Percentiles rank a stretch among this genome's conserved stretches.
These are phyloP conservation scores for Linderina pennispora DNA, from an alignment of 192 early-diverging fungal species.

Conservation along the genomic window DNA sequence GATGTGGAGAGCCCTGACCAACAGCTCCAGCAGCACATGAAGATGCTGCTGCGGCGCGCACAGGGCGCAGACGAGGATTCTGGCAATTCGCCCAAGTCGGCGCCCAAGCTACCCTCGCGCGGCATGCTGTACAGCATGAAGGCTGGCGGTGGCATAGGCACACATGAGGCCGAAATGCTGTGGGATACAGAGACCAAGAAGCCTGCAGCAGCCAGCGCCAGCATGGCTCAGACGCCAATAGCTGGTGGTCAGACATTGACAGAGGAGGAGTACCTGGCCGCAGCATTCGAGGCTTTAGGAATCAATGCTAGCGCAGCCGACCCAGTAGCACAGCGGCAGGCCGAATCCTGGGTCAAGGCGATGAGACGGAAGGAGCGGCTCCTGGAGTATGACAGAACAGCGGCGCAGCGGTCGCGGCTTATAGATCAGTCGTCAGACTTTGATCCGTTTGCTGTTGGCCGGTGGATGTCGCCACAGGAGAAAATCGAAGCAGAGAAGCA, in stretches of 20 bases:
- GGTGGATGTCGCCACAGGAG: slow-evolving; percentile 45
- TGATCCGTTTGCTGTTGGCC: slow-evolving; percentile 23
- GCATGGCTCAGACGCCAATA: background rate
- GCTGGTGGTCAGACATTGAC: background rate
- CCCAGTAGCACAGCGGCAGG: slow-evolving; percentile 5
- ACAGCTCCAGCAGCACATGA: slow-evolving; percentile 43
- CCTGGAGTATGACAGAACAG: slow-evolving; percentile 43
- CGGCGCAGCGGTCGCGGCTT: slow-evolving; percentile 43
- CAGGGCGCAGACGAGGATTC: background rate
- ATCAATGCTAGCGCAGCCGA: slow-evolving; percentile 12
- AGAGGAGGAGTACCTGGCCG: slow-evolving; percentile 28
- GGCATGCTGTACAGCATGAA: slow-evolving; percentile 22
- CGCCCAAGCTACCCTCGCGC: background rate
- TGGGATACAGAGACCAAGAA: slow-evolving; percentile 8
- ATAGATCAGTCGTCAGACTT: slow-evolving; percentile 41
- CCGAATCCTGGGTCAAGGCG: slow-evolving; percentile 36
- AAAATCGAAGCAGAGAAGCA: slow-evolving; percentile 13
- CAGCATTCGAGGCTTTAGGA: slow-evolving; percentile 27
- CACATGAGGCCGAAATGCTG: slow-evolving; percentile 5
- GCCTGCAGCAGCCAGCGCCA: background rate
- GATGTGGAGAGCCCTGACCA: slow-evolving; percentile 36
- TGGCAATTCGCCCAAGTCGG: background rate
- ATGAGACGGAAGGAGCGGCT: slow-evolving; percentile 36
- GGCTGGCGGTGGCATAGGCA: slow-evolving; percentile 16
- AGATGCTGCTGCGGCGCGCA: slow-evolving; percentile 8